Base-by-base conservation (phyloP, 176 grass and related monocot genomes). In the Rhynchospora breviuscula region DNA sequence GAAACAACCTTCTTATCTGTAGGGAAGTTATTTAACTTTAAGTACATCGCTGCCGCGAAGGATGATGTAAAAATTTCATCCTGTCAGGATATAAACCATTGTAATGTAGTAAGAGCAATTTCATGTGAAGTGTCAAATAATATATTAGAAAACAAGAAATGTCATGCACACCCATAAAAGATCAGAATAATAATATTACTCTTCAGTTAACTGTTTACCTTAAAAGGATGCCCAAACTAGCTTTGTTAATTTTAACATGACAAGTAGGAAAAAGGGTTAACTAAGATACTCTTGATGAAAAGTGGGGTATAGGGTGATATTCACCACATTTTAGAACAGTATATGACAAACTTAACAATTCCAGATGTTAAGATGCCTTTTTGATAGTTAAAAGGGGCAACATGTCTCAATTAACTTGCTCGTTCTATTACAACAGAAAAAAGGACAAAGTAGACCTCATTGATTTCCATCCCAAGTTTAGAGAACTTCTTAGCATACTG, bases 11-110 rank as follows among this genome's bases (percentile, higher is more conserved):
- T 98, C 87, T 94, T 98, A 86, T 94, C 90, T 59, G 60, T 77
- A 43, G 92, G 60, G 49, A 98, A 98, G 54, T 93, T 93, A 80
- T 91, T 93, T 57, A 89, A 87, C 67, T 94, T 94, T 85, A 94
- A 87, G 85, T 91, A 98, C 92, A 94, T 98, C 15, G 95, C 92
- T 57, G 95, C 90, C 3, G 95, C 95, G 90, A 91, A 98, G 58
- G 95, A 94, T 51, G 95, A 98, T 33, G 90, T 90, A 87, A 98
- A 94, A 43, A 94, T 91, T 82, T 98, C 95, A 82, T 94, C 90
- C 95, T 98, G 84, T 57, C 85, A 67, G 70, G 6, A 97, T 87
- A 11, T 35, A 60, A 82, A 84, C 54, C 67, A 84, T 71, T 68
- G 64, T 87, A 40, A 85, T 9, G 81, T 63, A 13, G 51, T 10